A percentile compares a stretch with the other conserved stretches of the same genome.
Conservation (phyloP, 495 filamentous ascomycete genomes). For the Annulohypoxylon bovei region DNA sequence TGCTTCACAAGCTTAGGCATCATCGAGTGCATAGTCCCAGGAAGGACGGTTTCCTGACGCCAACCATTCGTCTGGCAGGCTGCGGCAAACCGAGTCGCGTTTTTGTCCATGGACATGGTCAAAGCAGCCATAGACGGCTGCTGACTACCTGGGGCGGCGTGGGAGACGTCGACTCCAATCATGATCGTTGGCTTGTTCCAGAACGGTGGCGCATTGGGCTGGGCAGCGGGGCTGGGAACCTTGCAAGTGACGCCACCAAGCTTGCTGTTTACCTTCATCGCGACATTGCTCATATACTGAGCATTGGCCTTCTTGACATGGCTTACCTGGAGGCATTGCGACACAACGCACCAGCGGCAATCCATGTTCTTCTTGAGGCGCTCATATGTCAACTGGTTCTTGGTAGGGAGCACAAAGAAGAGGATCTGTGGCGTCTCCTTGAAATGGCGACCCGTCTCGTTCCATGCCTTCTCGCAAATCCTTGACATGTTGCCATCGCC, state of each 20-base stretch:
- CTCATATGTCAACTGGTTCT: constrained; percentile 72
- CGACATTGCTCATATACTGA: constrained; percentile 89
- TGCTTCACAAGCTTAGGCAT: constrained; percentile 67
- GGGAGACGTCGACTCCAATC: constrained; percentile 90
- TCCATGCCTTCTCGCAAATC: constrained; percentile 40
- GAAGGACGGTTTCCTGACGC: constrained; percentile 76
- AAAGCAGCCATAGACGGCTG: constrained; percentile 81
- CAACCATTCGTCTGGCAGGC: constrained; percentile 80
- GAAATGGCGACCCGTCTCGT: constrained; percentile 10
- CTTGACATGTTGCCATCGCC: constrained; percentile 28
- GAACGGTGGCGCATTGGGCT: constrained; percentile 40
- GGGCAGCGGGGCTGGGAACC: constrained; percentile 22
- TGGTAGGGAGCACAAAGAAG: constrained; percentile 76
- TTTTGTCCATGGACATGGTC: constrained; percentile 78
- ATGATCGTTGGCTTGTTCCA: constrained; percentile 71
- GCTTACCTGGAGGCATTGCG: constrained; percentile 72
- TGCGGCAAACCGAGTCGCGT: constrained; percentile 76
- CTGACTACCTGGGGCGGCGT: constrained; percentile 71
- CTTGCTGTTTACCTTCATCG: constrained; percentile 96
- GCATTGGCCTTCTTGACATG: constrained; percentile 69
- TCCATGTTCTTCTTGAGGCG: constrained; percentile 86
- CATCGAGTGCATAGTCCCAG: constrained; percentile 69
- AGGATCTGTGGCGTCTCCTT: constrained; percentile 65
- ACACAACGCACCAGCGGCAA: constrained; percentile 78
- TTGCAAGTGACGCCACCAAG: constrained; percentile 79